Percentiles rank a stretch among this genome's conserved stretches.
phyloP scores from a whole-genome alignment of 495 filamentous ascomycete species.

The Bacidia rubella region DNA sequence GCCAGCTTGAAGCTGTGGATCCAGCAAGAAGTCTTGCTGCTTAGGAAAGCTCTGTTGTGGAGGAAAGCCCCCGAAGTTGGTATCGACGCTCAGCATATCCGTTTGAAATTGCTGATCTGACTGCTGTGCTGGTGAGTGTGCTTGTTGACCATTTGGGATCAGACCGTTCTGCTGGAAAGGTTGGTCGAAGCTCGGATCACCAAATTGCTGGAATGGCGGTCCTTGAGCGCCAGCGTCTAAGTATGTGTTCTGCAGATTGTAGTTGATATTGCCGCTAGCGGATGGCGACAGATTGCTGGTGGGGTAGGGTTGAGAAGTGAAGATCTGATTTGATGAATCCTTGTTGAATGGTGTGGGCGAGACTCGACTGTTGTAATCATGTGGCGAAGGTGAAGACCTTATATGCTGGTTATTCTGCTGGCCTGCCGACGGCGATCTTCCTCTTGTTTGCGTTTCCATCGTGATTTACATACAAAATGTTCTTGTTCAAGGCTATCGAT shows the following conservation, averaged over 20 bases:
- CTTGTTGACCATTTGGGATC: constrained; percentile 7
- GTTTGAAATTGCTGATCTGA: constrained; percentile 11
- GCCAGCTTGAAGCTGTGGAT: constrained; percentile 31
- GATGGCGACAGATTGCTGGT: constrained; percentile 9
- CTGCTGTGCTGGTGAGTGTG: constrained; percentile 7
- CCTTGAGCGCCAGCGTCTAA: constrained; percentile 11
- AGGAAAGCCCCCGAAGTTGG: constrained; percentile 11
- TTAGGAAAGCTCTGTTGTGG: constrained; percentile 8
- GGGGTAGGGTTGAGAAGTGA: constrained; percentile 10
- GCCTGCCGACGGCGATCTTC: constrained; percentile 17
- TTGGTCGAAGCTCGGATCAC: constrained; percentile 8
- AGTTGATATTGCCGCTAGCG: constrained; percentile 8
- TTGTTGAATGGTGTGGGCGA: constrained; percentile 7
- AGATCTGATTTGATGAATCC: constrained; percentile 7
- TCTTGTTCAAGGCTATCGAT: constrained; percentile 5
- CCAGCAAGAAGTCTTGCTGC: constrained; percentile 23
- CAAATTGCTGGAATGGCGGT: constrained; percentile 10
- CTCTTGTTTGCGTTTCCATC: constrained; percentile 16
- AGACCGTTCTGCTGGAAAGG: constrained; percentile 14
- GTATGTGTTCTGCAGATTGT: constrained; percentile 12
- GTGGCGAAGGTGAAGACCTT: constrained; percentile 20
- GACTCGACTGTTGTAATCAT: constrained; percentile 11
- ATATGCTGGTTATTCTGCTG: constrained; percentile 15
- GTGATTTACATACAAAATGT: background rate
- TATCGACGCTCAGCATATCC: constrained; percentile 9